Evolutionary conservation across 164 flowering plant genomes (phyloP), one percentile per base, ranked within the genome.

Genomic region (Cinnamomum chago): DNA sequence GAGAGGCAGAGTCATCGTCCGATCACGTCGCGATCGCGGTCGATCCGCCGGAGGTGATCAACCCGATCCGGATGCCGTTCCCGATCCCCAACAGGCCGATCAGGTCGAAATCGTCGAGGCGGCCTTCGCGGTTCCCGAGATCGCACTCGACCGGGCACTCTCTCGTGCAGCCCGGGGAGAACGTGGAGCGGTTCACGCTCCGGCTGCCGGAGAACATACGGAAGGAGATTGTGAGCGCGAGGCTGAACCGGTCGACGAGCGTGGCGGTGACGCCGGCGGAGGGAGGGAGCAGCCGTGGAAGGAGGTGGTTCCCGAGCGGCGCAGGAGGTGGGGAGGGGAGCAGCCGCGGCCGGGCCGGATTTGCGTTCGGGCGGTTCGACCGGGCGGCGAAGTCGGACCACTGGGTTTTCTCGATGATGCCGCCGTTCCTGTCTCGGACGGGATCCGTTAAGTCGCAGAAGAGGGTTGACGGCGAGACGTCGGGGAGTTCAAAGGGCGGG

Each of bases 141-240:
- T 91, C 95, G n/a, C 93, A 91, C 79, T 87, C 95, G 60, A 92
- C 94, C 18, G 97, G 97, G 15, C 97, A 92, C 77, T 89, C 92
- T 7, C 52, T 87, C 75, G 76, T 88, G 23, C 85, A 73, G 70
- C 93, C 90, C 1, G 90, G 88, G 1, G 91, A 88, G 68, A 75
- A 86, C 72, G 74, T 77, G 9, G 97, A 92, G 65, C 76, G 95
- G 72, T 88, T 82, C 70, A 92, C 91, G 1, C 74, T 91, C 51
- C 71, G 89, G 50, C 71, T 90, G 64, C 95, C 93, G 50, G 87
- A 74, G 6, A 86, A 83, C 40, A 83, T 90, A 15, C 76, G 92
- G 75, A 85, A 83, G 72, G 81, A 85, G 70, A 51, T 89, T 5
- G 22, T 89, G 81, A 78, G 76, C 62, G 79, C 78, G 70, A 50